Conservation (phyloP, 441 rosid genomes). For the Kokia cookei region DNA sequence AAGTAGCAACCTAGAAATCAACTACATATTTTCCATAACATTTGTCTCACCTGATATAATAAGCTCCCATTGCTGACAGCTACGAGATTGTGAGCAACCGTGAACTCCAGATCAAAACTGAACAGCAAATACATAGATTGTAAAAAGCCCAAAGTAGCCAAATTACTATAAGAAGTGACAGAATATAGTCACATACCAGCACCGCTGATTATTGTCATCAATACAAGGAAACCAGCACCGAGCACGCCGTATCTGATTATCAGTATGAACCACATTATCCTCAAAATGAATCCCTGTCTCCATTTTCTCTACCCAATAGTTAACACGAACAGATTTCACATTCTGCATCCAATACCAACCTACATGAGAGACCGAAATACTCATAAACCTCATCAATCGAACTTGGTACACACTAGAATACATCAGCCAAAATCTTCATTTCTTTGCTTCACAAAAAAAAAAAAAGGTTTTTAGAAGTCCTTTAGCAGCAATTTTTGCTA, state of each 20-base stretch:
- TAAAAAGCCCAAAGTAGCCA: conserved; percentile 5
- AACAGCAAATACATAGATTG: conserved; percentile 13
- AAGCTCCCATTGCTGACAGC: conserved; percentile 90
- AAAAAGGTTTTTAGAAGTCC: not conserved
- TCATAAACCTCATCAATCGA: conserved; percentile 31
- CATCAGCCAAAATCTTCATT: not conserved
- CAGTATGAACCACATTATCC: conserved; percentile 72
- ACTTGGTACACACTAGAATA: not conserved
- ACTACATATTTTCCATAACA: conserved; percentile 7
- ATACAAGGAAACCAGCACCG: conserved; percentile 97
- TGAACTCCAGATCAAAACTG: conserved; percentile 94
- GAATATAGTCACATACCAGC: conserved; percentile 53
- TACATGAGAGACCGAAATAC: conserved; percentile 40
- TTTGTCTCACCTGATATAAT: conserved; percentile 69
- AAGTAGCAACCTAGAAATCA: not conserved
- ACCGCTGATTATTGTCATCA: conserved; percentile 75
- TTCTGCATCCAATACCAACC: conserved; percentile 80
- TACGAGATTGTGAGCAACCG: conserved; percentile 81
- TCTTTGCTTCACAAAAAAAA: not conserved
- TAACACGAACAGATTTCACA: conserved; percentile 79
- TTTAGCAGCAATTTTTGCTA: not conserved
- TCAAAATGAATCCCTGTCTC: conserved; percentile 88
- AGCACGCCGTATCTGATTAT: conserved; percentile 91
- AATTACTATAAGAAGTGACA: not conserved
- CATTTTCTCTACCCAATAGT: conserved; percentile 86